Evolutionary conservation across 371 early-diverging fungal species (phyloP).

Genomic region (Lichtheimia ramosa): DNA sequence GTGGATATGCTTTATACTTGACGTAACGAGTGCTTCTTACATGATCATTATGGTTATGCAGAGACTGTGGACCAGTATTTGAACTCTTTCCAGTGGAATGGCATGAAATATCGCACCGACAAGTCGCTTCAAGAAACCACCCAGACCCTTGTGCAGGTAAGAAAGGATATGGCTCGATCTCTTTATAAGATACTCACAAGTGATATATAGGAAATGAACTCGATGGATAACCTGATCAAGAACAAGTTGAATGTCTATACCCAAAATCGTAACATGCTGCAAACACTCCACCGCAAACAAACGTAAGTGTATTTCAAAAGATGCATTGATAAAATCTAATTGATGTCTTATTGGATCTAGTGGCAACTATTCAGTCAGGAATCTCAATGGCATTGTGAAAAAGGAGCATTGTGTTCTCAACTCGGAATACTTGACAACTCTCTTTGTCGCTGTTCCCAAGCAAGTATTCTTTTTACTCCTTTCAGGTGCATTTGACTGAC

Average conservation of each 20-base stretch:
- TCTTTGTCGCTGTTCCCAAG: constrained; percentile 95
- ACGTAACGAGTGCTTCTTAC: not conserved
- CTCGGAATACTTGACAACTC: constrained; percentile 91
- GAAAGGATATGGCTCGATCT: not conserved
- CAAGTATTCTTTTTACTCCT: constrained; percentile 21
- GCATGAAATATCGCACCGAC: constrained; percentile 95
- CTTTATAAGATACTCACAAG: too few relatives aligned
- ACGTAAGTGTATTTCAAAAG: constrained; percentile 48
- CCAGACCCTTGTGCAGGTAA: constrained; percentile 61
- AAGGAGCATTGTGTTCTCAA: constrained; percentile 88
- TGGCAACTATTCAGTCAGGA: constrained; percentile 89
- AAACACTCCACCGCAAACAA: constrained; percentile 79
- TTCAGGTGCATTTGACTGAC: too few relatives aligned
- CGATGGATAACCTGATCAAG: constrained; percentile 87
- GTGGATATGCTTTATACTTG: not conserved
- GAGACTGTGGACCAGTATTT: constrained; percentile 84
- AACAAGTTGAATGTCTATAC: constrained; percentile 83
- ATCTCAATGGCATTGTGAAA: constrained; percentile 85
- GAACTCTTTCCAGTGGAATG: constrained; percentile 89
- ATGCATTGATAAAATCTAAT: not conserved
- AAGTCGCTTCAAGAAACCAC: constrained; percentile 86
- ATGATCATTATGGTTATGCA: constrained; percentile 20
- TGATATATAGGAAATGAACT: constrained; percentile 72
- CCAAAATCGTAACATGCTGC: constrained; percentile 76
- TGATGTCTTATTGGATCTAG: constrained; percentile 35